phyloP scores from a whole-genome alignment of 495 filamentous ascomycete species.

The Hypoxylon subgilvum region DNA sequence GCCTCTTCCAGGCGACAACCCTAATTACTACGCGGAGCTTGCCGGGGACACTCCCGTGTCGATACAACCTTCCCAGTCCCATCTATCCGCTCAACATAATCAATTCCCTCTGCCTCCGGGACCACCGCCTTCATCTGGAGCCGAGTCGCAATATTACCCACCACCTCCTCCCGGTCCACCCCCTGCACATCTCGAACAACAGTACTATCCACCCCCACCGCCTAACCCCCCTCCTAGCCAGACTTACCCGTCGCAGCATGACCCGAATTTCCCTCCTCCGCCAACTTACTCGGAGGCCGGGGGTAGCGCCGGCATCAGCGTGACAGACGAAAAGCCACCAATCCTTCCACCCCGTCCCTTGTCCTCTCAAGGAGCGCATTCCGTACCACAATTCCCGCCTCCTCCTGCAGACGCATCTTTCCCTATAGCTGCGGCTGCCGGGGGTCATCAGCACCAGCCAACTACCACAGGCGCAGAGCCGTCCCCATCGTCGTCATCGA shows the following conservation, averaged over 20 bases:
- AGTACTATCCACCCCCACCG: constrained; percentile 24
- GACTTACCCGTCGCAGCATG: background rate
- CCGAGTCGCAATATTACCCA: constrained; percentile 17
- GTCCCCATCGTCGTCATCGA: constrained; percentile 14
- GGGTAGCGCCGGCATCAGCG: background rate
- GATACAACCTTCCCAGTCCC: constrained; percentile 2
- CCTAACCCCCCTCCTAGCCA: constrained; percentile 20
- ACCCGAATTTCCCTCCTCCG: constrained; percentile 9
- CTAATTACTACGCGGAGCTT: constrained; percentile 13
- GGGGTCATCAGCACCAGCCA: background rate
- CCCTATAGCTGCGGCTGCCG: background rate
- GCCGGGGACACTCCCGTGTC: constrained; percentile 17
- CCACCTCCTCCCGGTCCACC: constrained; percentile 27
- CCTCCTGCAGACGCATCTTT: constrained; percentile 6
- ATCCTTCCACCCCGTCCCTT: constrained; percentile 19
- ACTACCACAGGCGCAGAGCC: background rate
- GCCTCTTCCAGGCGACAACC: constrained; percentile 19
- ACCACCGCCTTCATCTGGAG: constrained; percentile 2
- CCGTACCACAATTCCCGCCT: constrained; percentile 12
- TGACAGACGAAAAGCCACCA: constrained; percentile 23
- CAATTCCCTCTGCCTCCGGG: constrained; percentile 15
- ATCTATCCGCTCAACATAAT: background rate
- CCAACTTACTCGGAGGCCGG: constrained; percentile 19
- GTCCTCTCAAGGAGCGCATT: constrained; percentile 9
- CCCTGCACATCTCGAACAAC: constrained; percentile 10